Evolutionary conservation across 805 yeast species (phyloP).

Genomic region (Metschnikowia gelsemii): DNA sequence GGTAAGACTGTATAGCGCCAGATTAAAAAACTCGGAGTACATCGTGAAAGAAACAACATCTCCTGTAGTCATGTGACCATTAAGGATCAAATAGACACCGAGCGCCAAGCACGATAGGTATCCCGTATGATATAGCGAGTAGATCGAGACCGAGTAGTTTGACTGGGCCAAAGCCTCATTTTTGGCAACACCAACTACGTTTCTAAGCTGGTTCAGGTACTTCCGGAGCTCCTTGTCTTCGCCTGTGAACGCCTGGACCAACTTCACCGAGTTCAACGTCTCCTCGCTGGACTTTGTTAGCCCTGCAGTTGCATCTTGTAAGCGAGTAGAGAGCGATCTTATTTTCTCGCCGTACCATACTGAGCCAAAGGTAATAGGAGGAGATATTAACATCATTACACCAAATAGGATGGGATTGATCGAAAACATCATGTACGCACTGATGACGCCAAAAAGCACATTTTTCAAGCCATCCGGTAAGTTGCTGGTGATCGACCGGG

Average conservation of each 20-base stretch:
- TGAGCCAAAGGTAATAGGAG: slow-evolving; percentile 46
- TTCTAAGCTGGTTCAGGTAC: slow-evolving; percentile 39
- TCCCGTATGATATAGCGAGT: slow-evolving; percentile 43
- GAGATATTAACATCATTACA: slow-evolving; percentile 44
- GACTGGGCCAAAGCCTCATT: slow-evolving; percentile 47
- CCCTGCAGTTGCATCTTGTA: slow-evolving; percentile 47
- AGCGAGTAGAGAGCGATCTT: slow-evolving; percentile 37
- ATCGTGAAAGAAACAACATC: slow-evolving; percentile 48
- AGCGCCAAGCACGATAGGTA: slow-evolving; percentile 43
- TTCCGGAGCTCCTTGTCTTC: slow-evolving; percentile 42
- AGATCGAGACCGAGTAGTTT: slow-evolving; percentile 43
- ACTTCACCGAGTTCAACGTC: slow-evolving; percentile 41
- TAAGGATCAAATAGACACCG: slow-evolving; percentile 42
- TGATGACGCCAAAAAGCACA: slow-evolving; percentile 40
- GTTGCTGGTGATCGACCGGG: slow-evolving; percentile 42
- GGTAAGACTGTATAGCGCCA: slow-evolving; percentile 46
- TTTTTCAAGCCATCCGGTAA: slow-evolving; percentile 47
- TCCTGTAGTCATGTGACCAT: slow-evolving; percentile 47
- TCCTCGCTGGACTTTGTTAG: slow-evolving; percentile 45
- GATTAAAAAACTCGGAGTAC: slow-evolving; percentile 45
- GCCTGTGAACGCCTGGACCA: slow-evolving; percentile 45
- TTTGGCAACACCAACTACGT: slow-evolving; percentile 42
- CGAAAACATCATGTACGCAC: slow-evolving; percentile 45
- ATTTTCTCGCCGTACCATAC: slow-evolving; percentile 48
- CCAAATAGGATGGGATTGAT: slow-evolving; percentile 45